These are phyloP conservation scores for Ampelomyces quisqualis DNA, from an alignment of 2,329 filamentous ascomycete species.

Conservation along the genomic window DNA sequence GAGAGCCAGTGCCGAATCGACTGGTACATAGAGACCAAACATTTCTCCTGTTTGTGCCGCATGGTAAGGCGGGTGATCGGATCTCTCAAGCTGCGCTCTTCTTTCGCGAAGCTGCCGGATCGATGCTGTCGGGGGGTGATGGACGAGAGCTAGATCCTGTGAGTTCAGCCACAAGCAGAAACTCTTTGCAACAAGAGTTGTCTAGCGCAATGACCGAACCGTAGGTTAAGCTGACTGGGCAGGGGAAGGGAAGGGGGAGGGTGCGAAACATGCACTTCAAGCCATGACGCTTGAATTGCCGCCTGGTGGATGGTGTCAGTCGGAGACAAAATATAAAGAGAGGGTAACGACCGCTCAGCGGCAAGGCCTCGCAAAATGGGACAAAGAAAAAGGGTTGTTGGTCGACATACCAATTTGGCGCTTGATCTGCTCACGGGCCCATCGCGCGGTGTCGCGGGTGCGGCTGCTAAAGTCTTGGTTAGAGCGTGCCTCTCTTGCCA, in stretches of 20 bases:
- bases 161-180: conserved; percentile 20
- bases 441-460: conserved; percentile 91
- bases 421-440: conserved; percentile 97
- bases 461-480: conserved; percentile 83
- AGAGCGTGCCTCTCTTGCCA: conserved; percentile 88
- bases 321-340: conserved; percentile 18
- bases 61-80: no score
- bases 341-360: conserved; percentile 1
- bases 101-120: no score
- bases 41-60: no score
- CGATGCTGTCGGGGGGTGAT: background rate
- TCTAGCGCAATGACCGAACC: conserved; percentile 19
- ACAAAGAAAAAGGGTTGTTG: conserved; percentile 13
- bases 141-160: conserved; percentile 4
- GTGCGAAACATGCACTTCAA: conserved; percentile 22
- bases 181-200: conserved; percentile 7
- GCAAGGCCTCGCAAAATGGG: background rate
- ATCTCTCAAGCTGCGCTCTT: no score
- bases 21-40: no score
- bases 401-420: conserved; percentile 63
- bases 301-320: conserved; percentile 32
- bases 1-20: no score
- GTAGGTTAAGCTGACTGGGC: conserved; percentile 13
- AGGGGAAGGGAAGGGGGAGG: conserved; percentile 9
- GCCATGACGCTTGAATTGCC: conserved; percentile 41